phyloP scores from a whole-genome alignment of 2,329 filamentous ascomycete species.

The Diaporthe vexans region DNA sequence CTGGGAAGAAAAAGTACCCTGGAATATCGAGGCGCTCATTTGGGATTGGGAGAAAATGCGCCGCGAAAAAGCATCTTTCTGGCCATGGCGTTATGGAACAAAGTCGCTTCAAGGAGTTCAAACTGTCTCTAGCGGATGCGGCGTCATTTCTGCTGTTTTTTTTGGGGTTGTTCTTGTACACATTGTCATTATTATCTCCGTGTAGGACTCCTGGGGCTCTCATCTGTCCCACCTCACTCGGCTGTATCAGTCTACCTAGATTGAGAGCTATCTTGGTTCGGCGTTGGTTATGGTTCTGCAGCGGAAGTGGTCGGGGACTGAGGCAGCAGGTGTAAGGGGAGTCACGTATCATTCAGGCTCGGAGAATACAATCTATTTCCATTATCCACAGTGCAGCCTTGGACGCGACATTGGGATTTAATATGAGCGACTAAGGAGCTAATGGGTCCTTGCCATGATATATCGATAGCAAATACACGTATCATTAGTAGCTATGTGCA shows the following conservation, averaged over 20 bases:
- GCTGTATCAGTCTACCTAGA: slow-evolving; percentile 21
- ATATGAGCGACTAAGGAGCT: neutral
- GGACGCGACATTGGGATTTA: neutral
- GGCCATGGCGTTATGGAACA: slow-evolving; percentile 32
- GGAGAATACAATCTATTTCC: neutral
- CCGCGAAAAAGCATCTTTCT: slow-evolving; percentile 5
- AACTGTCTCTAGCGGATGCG: slow-evolving; percentile 19
- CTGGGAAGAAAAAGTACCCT: neutral
- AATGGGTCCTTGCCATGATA: too few species aligned
- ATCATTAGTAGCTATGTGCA: neutral
- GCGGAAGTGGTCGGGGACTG: neutral
- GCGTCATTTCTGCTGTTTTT: neutral
- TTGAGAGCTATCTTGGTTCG: slow-evolving; percentile 12
- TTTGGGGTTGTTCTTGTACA: slow-evolving; percentile 2
- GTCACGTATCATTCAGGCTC: neutral
- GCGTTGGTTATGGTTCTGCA: slow-evolving; percentile 22
- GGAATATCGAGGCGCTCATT: slow-evolving; percentile 20
- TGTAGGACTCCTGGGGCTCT: neutral
- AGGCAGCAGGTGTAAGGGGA: slow-evolving; percentile 37
- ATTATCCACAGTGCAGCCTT: neutral
- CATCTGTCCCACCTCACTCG: neutral
- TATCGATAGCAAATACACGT: neutral
- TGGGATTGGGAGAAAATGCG: neutral
- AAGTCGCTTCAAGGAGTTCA: slow-evolving; percentile 2
- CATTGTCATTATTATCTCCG: slow-evolving; percentile 12